phyloP scores from a whole-genome alignment of 768 basidiomycete species.

The Boletus sp. region DNA sequence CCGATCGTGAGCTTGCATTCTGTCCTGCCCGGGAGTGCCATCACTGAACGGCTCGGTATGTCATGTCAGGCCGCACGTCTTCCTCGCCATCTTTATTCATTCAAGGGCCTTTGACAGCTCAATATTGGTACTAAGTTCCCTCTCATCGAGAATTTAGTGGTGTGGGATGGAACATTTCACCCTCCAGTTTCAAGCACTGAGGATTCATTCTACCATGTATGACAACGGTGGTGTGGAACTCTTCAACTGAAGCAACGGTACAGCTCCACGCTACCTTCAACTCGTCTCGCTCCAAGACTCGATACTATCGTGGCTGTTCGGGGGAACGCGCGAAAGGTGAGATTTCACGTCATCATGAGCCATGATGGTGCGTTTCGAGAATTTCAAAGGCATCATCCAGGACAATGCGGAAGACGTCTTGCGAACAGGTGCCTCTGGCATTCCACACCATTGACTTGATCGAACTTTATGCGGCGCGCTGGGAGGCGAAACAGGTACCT shows the following conservation, averaged over 20 bases:
- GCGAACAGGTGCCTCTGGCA: slow-evolving; percentile 10
- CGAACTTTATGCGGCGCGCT: slow-evolving; percentile 28
- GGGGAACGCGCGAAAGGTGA: slow-evolving; percentile 7
- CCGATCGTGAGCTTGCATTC: slow-evolving; percentile 50
- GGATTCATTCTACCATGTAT: neutral
- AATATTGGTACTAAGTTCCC: no score
- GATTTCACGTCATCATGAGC: slow-evolving; percentile 4
- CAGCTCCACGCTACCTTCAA: neutral
- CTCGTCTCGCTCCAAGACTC: slow-evolving; percentile 36
- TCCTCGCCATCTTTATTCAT: neutral
- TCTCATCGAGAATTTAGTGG: no score
- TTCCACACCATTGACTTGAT: slow-evolving; percentile 10
- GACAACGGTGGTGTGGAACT: neutral
- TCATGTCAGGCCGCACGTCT: neutral
- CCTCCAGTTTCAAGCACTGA: neutral
- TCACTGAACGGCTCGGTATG: neutral
- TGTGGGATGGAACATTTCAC: no score
- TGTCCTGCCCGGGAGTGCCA: neutral
- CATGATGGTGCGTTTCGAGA: slow-evolving; percentile 5
- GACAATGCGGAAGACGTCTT: slow-evolving; percentile 25
- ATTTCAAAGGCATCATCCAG: slow-evolving; percentile 27
- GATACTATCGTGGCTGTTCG: slow-evolving; percentile 33
- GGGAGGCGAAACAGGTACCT: slow-evolving; percentile 18
- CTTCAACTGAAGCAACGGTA: slow-evolving; percentile 5
- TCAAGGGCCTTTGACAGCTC: neutral